Percentiles rank a stretch among this genome's conserved stretches.
Evolutionary conservation across 345 rosid genomes (phyloP).

Genomic region (Sisymbrium irio): DNA sequence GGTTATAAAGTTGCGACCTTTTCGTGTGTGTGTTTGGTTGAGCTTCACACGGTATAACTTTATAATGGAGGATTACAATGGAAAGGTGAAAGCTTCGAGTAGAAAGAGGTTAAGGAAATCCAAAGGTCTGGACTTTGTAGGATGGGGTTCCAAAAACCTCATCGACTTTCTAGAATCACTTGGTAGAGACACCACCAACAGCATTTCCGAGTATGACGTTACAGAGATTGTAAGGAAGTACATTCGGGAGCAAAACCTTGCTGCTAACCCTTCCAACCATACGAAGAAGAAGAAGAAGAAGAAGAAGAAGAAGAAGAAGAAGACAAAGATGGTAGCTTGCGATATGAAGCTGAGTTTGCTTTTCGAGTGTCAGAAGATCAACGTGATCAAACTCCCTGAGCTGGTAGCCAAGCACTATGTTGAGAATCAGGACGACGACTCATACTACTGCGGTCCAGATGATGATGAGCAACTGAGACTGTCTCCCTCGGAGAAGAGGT

Average conservation of each 20-base stretch:
- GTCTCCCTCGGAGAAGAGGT: conserved; percentile 23
- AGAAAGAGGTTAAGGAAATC: conserved; percentile 41
- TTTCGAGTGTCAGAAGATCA: conserved; percentile 49
- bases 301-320: conserved; percentile 38
- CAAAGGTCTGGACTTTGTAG: conserved; percentile 49
- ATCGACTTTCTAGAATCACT: conserved; percentile 55
- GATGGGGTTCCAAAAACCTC: conserved; percentile 78
- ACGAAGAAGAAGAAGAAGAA: conserved; percentile 37
- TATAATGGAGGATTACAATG: conserved; percentile 31
- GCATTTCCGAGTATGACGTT: conserved; percentile 51
- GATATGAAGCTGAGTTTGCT: conserved; percentile 51
- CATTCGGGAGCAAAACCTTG: conserved; percentile 41
- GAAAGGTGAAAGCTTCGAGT: not conserved
- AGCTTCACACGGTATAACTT: not conserved
- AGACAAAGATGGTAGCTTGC: conserved; percentile 42
- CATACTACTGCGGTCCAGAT: conserved; percentile 35
- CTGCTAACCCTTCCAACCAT: conserved; percentile 1
- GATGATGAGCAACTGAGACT: conserved; percentile 40
- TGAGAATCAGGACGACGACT: conserved; percentile 49
- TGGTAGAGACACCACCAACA: conserved; percentile 45
- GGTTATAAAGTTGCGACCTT: conserved; percentile 1
- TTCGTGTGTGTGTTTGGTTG: not conserved
- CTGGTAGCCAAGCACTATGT: conserved; percentile 61
- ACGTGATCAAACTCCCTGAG: conserved; percentile 48
- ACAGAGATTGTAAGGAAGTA: conserved; percentile 41